These are phyloP conservation scores for Jaltomata sinuosa DNA, from an alignment of 257 asterid genomes.

Conservation along the genomic window DNA sequence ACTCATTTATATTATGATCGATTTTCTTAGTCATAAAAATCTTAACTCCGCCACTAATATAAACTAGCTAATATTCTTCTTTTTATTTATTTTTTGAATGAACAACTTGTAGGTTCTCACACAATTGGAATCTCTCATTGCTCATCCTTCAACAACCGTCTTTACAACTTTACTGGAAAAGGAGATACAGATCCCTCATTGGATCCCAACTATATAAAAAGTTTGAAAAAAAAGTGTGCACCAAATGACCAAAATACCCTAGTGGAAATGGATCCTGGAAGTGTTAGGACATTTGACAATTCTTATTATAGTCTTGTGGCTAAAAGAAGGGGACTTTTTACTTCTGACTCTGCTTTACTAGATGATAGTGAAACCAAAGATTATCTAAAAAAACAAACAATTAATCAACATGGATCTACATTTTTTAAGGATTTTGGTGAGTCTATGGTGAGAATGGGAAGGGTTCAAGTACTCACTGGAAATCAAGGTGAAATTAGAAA, in stretches of 20 bases:
- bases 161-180: conserved; percentile 31
- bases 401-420: conserved; percentile 2
- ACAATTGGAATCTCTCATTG: conserved; percentile 37
- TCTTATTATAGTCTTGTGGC: conserved; percentile 17
- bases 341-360: conserved; percentile 34
- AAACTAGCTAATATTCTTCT: not conserved
- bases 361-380: conserved; percentile 23
- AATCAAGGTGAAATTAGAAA: conserved; percentile 30
- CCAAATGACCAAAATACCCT: conserved; percentile 16
- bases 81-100: not conserved
- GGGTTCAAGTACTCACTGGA: conserved; percentile 32
- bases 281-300: conserved; percentile 23
- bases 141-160: conserved; percentile 28
- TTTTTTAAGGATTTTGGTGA: conserved; percentile 40
- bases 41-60: not conserved
- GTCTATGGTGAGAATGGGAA: conserved; percentile 39
- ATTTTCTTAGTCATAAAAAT: too few relatives aligned
- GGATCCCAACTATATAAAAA: conserved; percentile 17
- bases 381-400: conserved; percentile 19
- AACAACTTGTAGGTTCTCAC: conserved; percentile 21
- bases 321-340: conserved; percentile 31
- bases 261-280: conserved; percentile 44
- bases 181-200: conserved; percentile 20
- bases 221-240: conserved; percentile 17
- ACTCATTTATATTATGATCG: too few relatives aligned